These are phyloP conservation scores for Saccharomyces pastorianus DNA, from an alignment of 1,139 yeast genomes.

Conservation along the genomic window DNA sequence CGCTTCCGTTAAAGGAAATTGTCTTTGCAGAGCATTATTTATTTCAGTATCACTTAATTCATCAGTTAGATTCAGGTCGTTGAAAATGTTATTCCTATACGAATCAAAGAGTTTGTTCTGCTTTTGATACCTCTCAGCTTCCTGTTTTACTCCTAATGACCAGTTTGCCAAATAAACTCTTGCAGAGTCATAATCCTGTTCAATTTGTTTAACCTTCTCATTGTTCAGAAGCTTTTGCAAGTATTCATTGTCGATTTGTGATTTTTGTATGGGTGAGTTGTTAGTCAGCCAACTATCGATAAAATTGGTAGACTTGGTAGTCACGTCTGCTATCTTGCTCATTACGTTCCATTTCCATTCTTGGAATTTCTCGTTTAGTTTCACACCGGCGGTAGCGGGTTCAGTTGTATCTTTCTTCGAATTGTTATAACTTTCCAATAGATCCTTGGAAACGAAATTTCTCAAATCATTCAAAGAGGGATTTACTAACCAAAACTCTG, in stretches of 20 bases:
- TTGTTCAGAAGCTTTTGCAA: slow-evolving; percentile 57
- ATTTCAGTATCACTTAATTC: slow-evolving; percentile 32
- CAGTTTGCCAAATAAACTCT: slow-evolving; percentile 88
- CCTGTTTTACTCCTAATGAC: slow-evolving; percentile 93
- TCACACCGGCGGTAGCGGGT: not conserved
- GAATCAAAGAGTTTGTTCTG: slow-evolving; percentile 50
- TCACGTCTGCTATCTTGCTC: slow-evolving; percentile 76
- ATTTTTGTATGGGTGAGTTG: slow-evolving; percentile 28
- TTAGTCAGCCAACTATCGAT: slow-evolving; percentile 19
- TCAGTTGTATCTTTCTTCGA: slow-evolving; percentile 14
- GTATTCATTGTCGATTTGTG: slow-evolving; percentile 27
- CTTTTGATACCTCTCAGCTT: slow-evolving; percentile 68
- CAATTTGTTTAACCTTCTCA: slow-evolving; percentile 72
- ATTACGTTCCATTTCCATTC: slow-evolving; percentile 80
- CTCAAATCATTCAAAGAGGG: slow-evolving; percentile 72
- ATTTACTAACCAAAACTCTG: slow-evolving; percentile 64
- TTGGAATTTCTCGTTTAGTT: slow-evolving; percentile 37
- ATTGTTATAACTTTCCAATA: slow-evolving; percentile 20
- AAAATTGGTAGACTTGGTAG: slow-evolving; percentile 47
- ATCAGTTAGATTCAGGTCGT: slow-evolving; percentile 34
- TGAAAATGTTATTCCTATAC: slow-evolving; percentile 48
- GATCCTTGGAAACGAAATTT: slow-evolving; percentile 53
- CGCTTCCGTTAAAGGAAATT: slow-evolving; percentile 40
- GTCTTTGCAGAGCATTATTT: slow-evolving; percentile 38
- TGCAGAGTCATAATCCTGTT: slow-evolving; percentile 90